phyloP scores from a whole-genome alignment of 129 eudicot species.

The Smallanthus sonchifolius region DNA sequence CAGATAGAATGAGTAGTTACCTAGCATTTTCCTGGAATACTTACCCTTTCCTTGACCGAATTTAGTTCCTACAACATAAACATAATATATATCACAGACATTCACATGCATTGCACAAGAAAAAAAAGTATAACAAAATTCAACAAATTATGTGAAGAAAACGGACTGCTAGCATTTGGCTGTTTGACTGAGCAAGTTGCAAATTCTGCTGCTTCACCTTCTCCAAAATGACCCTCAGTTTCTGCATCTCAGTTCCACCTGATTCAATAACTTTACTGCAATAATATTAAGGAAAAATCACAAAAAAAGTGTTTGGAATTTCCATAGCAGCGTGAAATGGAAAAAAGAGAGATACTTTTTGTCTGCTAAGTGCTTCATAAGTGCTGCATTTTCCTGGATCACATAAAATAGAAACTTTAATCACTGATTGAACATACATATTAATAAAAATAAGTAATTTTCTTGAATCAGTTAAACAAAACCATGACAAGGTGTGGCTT shows the following conservation, averaged over 20 bases:
- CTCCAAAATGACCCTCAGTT: constrained; percentile 44
- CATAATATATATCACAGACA: background rate
- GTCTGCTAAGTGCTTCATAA: constrained; percentile 47
- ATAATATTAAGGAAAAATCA: constrained; percentile 5
- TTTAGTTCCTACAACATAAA: constrained; percentile 45
- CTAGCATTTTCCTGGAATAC: constrained; percentile 14
- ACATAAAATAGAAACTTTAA: constrained; percentile 8
- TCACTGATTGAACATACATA: background rate
- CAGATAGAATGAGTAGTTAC: background rate
- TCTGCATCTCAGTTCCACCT: constrained; percentile 44
- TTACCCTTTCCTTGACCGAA: constrained; percentile 53
- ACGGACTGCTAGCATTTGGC: constrained; percentile 51
- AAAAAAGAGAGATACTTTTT: constrained; percentile 42
- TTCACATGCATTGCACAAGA: constrained; percentile 1
- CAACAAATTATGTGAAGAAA: background rate
- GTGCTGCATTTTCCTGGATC: constrained; percentile 49
- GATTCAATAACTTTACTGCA: constrained; percentile 50
- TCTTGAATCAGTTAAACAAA: background rate
- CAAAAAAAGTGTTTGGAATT: background rate
- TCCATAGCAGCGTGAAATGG: background rate
- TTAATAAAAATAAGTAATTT: background rate
- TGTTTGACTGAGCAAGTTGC: constrained; percentile 51
- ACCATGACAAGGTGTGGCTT: constrained; percentile 7
- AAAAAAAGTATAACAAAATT: background rate
- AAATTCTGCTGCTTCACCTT: constrained; percentile 51